Base-by-base conservation (phyloP, 768 basidiomycete genomes). In the Ramaria rubella region DNA sequence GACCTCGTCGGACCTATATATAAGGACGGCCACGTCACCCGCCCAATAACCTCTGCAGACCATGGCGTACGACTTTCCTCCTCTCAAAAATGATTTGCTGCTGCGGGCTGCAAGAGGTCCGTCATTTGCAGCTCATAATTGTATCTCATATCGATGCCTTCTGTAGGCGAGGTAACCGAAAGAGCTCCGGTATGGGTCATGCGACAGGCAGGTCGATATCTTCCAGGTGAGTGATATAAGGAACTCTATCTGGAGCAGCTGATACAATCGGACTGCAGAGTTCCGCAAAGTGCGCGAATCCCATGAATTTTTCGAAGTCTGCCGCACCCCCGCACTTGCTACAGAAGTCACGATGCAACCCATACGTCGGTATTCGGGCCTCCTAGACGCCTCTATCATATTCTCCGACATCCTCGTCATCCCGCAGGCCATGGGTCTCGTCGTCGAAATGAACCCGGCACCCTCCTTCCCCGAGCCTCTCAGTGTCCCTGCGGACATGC, bases 341-440 rank as follows among this genome's bases (percentile, higher is more conserved):
- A 86, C 80, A 38, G 83, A 92, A 67, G 76, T 99, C 64, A 98
- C 96, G 14, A 71, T 97, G 19, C 96, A 98, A 69, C 96, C 96
- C 50, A 91, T 98, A 65, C 81, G 86, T 49, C 84, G 93, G 44
- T 98, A 89, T 72, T 68, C 81, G 1, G 90, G 86, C 44, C 79
- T 94, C 33, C 70, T 99, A 64, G 96, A 98, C 71, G 95, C 95
- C 9, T 81, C 93, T 55, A 98, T 98, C 74, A 97, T 98, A 71
- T 99, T 99, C 77, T 90, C 85, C 63, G 96, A 98, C 69, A 99
- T 98, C 72, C 86, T 99, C 61, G 94, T 99, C 69, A 77, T 99
- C 56, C 96, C 96, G 0, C 94, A 98, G 68, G 96, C 96, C 21
- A 83, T 99, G 85, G 96, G 96, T 17, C 88, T 99, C 85, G 86